Percentiles rank a stretch among this genome's conserved stretches.
phyloP scores from a whole-genome alignment of 139 green algal genomes.

The Picochlorum sp. region DNA sequence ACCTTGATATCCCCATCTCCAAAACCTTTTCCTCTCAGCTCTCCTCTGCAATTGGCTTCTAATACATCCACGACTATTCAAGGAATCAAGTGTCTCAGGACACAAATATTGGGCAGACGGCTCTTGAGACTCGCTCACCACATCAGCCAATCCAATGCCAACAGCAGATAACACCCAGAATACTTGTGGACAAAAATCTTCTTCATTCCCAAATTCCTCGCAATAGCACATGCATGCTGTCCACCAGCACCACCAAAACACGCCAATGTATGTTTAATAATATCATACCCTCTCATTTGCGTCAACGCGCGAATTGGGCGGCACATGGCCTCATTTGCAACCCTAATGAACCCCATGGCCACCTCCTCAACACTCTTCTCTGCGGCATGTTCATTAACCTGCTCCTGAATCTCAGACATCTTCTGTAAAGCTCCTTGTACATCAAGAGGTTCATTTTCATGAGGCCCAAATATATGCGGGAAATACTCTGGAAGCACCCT shows the following conservation, averaged over 20 bases:
- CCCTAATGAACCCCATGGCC: constrained; percentile 82
- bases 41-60: constrained; percentile 22
- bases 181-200: constrained; percentile 91
- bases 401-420: constrained; percentile 41
- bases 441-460: constrained; percentile 74
- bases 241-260: constrained; percentile 94
- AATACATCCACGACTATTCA: constrained; percentile 53
- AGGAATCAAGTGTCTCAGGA: constrained; percentile 5
- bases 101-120: constrained; percentile 45
- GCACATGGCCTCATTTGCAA: constrained; percentile 98
- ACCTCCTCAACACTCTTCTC: constrained; percentile 55
- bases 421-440: constrained; percentile 38
- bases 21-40: constrained; percentile 36
- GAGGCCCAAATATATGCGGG: constrained; percentile 82
- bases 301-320: constrained; percentile 86
- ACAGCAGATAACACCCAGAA: constrained; percentile 86
- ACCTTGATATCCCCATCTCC: not conserved
- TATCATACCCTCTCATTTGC: constrained; percentile 87
- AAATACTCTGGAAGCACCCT: constrained; percentile 89
- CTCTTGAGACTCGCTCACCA: constrained; percentile 84
- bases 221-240: constrained; percentile 94
- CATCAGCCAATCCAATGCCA: constrained; percentile 89
- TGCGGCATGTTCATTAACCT: constrained; percentile 53
- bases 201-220: constrained; percentile 75
- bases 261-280: constrained; percentile 74